Evolutionary conservation across 345 rosid species (phyloP), one percentile per base, ranked within the genome.

Genomic region (Bruguiera sexangula): DNA sequence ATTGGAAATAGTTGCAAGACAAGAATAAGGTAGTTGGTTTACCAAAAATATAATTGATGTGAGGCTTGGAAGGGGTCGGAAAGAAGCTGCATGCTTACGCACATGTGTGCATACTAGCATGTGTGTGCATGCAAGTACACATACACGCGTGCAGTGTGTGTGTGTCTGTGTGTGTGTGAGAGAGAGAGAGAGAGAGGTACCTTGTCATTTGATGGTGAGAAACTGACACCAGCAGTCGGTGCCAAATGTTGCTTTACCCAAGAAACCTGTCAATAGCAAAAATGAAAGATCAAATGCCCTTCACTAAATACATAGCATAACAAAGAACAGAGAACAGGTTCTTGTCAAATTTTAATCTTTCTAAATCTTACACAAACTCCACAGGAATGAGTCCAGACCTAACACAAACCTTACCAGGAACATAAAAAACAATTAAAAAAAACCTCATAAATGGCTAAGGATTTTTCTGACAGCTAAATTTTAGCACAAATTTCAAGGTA

Each of bases 211-310:
- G 99, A 88, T 61, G 97, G 99, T 32, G 97, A 95, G 85, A 95
- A 95, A 85, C 91, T 78, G 69, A 95, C 77, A 76, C 98, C 98
- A 80, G 96, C 90, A 53, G 94, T 69, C 74, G 99, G 99, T 55
- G 99, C 99, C 70, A 96, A 89, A 77, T 95, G 98, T 79, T 92
- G 99, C 82, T 89, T 95, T 75, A 81, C 76, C 99, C 98, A 95
- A 67, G 97, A 90, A 75, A 84, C 84, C 99, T 92, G 82, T 53
- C 50, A 71, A 54, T 20, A 82, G 63, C 61, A 30, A 52, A 74
- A 75, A 78, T 18, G 18, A 36, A 66, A 69, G 31, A 69, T 13
- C 63, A 29, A 69, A 53, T 39, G 54, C 68, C 30, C 55, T 51
- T 59, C 27, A 43, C 16, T 65, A 59, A 21, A 51, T 34, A 11